Evolutionary conservation across 1,284 basidiomycete species (phyloP).

Genomic region (Volvariella volvacea): DNA sequence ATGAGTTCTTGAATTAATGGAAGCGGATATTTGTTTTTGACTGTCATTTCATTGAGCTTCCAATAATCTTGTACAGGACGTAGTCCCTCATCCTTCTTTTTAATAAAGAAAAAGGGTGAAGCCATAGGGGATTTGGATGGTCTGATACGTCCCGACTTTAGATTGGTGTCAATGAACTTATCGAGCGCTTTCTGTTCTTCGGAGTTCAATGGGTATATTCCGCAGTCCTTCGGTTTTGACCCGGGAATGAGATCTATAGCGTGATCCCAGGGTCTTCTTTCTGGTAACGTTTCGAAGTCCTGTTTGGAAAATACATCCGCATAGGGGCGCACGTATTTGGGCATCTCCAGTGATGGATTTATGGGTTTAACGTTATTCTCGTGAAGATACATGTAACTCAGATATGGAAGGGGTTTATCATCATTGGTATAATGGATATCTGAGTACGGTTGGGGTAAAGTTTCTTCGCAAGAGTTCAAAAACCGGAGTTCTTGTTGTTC

Average conservation of each 20-base stretch:
- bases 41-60: conserved; percentile 25
- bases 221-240: conserved; percentile 8
- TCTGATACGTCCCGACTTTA: conserved; percentile 16
- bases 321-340: not conserved
- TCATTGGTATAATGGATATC: too few species aligned
- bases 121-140: conserved; percentile 22
- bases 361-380: too few species aligned
- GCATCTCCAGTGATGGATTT: too few species aligned
- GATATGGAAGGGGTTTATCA: too few species aligned
- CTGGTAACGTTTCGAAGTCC: conserved; percentile 12
- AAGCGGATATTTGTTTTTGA: conserved; percentile 28
- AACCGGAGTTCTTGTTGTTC: too few species aligned
- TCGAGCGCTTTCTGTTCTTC: conserved; percentile 18
- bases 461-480: too few species aligned
- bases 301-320: conserved; percentile 12
- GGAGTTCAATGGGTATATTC: conserved; percentile 20
- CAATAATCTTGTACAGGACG: conserved; percentile 27
- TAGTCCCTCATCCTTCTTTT: conserved; percentile 29
- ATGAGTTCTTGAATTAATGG: conserved; percentile 23
- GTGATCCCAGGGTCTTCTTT: conserved; percentile 15
- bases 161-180: conserved; percentile 25
- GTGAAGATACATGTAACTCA: too few species aligned
- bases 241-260: conserved; percentile 16
- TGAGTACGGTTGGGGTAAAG: too few species aligned
- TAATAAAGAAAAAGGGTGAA: conserved; percentile 33